Evolutionary conservation across 2,329 filamentous ascomycete species (phyloP).

Genomic region (Calycina herbarum): DNA sequence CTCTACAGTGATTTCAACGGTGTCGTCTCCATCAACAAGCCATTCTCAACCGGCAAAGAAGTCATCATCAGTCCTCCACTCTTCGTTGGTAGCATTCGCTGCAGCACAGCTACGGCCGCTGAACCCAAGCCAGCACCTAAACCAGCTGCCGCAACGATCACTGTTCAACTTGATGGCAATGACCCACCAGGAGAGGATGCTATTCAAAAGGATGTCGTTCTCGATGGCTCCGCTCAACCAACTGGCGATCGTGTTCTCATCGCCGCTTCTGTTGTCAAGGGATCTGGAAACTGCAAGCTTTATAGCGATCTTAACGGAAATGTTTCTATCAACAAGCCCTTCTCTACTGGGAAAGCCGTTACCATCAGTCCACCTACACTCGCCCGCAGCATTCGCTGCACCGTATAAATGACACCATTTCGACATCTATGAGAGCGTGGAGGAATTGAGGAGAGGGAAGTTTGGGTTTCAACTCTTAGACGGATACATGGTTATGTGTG

Average conservation of each 20-base stretch:
- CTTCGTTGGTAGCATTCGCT: background rate
- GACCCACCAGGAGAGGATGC: background rate
- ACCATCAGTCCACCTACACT: background rate
- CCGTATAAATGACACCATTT: background rate
- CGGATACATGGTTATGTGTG: background rate
- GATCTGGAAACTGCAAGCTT: slow-evolving; percentile 1
- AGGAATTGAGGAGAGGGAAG: background rate
- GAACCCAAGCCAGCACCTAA: background rate
- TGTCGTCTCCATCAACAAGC: background rate
- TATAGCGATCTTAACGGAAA: background rate
- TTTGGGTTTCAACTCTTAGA: background rate
- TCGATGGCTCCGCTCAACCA: background rate
- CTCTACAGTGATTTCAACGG: background rate
- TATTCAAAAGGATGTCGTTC: background rate
- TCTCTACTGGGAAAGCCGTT: background rate
- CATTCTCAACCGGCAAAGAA: background rate
- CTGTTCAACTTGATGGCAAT: background rate
- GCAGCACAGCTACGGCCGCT: background rate
- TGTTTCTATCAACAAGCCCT: background rate
- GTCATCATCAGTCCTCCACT: background rate
- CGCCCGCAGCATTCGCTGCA: background rate
- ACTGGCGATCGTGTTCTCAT: background rate
- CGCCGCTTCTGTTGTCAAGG: background rate
- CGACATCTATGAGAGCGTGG: background rate
- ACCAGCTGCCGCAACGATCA: background rate